Evolutionary conservation across 2,329 filamentous ascomycete genomes (phyloP).

Genomic region (Aspergillus udagawae): DNA sequence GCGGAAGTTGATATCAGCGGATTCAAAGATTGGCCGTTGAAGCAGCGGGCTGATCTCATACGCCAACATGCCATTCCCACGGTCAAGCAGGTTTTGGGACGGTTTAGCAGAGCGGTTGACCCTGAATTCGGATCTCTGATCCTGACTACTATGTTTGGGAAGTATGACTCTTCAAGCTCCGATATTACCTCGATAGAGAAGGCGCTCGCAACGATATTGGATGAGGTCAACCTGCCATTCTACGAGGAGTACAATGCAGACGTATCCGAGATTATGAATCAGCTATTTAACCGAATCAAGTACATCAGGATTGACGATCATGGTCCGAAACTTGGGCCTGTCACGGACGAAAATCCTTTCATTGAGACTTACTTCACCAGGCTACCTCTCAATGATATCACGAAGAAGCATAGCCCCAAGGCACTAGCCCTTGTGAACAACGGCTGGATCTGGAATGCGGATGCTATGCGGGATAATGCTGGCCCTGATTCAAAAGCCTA

Average conservation of each 20-base stretch:
- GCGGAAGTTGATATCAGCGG: conserved; percentile 38
- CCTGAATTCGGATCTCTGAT: conserved; percentile 67
- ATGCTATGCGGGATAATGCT: conserved; percentile 89
- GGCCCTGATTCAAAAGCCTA: conserved; percentile 89
- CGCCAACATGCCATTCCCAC: conserved; percentile 66
- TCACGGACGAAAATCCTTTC: conserved; percentile 72
- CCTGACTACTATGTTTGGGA: conserved; percentile 64
- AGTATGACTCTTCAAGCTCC: conserved; percentile 52
- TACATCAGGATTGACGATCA: conserved; percentile 91
- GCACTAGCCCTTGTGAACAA: conserved; percentile 88
- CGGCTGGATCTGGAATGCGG: conserved; percentile 97
- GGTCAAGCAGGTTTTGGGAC: conserved; percentile 70
- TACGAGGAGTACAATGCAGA: conserved; percentile 92
- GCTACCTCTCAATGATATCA: conserved; percentile 72
- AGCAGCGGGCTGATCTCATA: conserved; percentile 58
- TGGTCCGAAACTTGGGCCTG: conserved; percentile 78
- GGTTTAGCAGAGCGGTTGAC: conserved; percentile 69
- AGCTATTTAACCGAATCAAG: conserved; percentile 90
- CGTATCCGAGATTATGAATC: conserved; percentile 75
- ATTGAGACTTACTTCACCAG: conserved; percentile 96
- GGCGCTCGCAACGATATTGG: conserved; percentile 59
- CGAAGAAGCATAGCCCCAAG: conserved; percentile 69
- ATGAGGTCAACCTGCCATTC: conserved; percentile 80
- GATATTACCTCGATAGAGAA: conserved; percentile 46
- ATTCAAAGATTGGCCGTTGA: conserved; percentile 53